Conservation (phyloP, 1,139 yeast species). For the Ashbya aceris region DNA sequence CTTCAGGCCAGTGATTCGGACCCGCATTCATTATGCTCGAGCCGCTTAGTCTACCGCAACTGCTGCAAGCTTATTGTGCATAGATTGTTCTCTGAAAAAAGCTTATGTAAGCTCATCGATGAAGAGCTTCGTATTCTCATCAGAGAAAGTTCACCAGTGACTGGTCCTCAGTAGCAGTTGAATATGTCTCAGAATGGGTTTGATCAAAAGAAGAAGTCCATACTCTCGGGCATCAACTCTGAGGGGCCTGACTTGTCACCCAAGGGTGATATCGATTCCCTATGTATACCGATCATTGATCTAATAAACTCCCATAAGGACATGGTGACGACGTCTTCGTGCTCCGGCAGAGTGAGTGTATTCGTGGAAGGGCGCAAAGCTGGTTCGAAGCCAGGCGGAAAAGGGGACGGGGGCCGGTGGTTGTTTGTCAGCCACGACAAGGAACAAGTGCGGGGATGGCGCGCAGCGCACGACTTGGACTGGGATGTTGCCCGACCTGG, state of each 20-base stretch:
- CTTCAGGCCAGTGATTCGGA: no score
- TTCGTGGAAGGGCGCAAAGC: constrained; percentile 55
- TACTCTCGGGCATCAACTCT: constrained; percentile 46
- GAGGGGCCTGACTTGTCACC: constrained; percentile 66
- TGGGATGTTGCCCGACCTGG: neutral
- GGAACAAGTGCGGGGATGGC: constrained; percentile 44
- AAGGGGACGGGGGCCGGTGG: constrained; percentile 82
- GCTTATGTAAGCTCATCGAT: no score
- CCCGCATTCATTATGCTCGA: no score
- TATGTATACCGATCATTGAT: constrained; percentile 61
- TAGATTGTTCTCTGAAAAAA: neutral
- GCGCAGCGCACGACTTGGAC: constrained; percentile 21
- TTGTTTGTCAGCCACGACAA: constrained; percentile 69
- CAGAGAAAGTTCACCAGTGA: neutral
- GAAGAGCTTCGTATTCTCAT: no score
- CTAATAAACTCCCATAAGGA: constrained; percentile 53
- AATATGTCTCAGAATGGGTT: constrained; percentile 40
- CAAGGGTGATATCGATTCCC: constrained; percentile 69
- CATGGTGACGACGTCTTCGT: constrained; percentile 80
- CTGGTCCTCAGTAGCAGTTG: neutral
- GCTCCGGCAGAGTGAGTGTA: constrained; percentile 80
- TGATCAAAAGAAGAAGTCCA: constrained; percentile 55
- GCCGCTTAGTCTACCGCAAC: no score
- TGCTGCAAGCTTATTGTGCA: no score
- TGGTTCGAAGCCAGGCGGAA: constrained; percentile 54